Conservation (phyloP, 768 basidiomycete genomes). For the Rhodotorula kratochvilovae region DNA sequence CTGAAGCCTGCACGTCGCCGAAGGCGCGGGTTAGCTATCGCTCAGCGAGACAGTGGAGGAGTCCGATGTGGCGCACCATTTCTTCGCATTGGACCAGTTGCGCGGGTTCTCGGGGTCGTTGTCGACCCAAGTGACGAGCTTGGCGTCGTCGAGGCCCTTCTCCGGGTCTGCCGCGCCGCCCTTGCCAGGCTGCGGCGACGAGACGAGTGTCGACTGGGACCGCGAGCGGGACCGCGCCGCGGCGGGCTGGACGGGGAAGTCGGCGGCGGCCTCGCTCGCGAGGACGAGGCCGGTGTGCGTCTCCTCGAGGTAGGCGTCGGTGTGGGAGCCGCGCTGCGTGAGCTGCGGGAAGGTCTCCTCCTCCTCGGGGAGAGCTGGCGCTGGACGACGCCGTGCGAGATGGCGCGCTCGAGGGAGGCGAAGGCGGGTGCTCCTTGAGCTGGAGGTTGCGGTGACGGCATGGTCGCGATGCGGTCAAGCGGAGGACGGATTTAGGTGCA, state of each 20-base stretch:
- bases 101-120: conserved; percentile 40
- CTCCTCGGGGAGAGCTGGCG: conserved; percentile 1
- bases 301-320: conserved; percentile 16
- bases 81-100: conserved; percentile 35
- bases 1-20: not conserved
- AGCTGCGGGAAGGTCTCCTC: conserved; percentile 18
- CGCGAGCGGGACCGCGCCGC: too few relatives aligned
- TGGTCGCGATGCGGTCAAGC: too few relatives aligned
- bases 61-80: conserved; percentile 23
- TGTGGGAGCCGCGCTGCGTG: conserved; percentile 14
- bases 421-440: too few relatives aligned
- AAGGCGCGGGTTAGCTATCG: too few relatives aligned
- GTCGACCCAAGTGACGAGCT: conserved; percentile 37
- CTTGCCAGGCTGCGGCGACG: not conserved
- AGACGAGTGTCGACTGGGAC: conserved; percentile 4
- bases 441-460: too few relatives aligned
- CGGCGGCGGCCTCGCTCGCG: conserved; percentile 19
- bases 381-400: conserved; percentile 26
- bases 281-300: conserved; percentile 21
- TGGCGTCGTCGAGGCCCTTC: conserved; percentile 32
- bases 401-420: not conserved
- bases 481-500: too few relatives aligned
- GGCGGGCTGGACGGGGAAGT: too few relatives aligned
- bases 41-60: too few relatives aligned
- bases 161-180: conserved; percentile 16